Evolutionary conservation across 768 basidiomycete genomes (phyloP), one percentile per base, ranked within the genome.

Genomic region (Paxillus rubicundulus): DNA sequence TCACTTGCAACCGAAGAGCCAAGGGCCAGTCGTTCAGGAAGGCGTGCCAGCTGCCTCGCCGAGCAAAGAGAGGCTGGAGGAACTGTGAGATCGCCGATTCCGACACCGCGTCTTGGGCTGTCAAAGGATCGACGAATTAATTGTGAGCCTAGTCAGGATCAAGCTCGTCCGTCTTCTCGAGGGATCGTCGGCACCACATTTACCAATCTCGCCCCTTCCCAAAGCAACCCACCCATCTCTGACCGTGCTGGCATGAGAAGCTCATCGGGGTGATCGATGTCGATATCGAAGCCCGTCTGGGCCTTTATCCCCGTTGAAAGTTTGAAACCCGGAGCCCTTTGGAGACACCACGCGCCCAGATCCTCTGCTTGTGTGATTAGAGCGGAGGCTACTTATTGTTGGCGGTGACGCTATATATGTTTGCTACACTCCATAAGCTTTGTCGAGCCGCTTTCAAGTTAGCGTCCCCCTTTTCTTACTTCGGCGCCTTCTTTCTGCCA

Each of bases 181-280:
- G 30, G 38, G 12, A 33, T 39, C 38, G 47, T 30, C 47, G 32
- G 27, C 24, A 40, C 34, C 16, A 49, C 28, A 54, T 44, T 37
- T 34, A 53, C 18, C 38, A 48, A 61, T 56, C 61, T 40, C 56
- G 53, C 54, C 39, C 37, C 27, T 59, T 56, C 48, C 59, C 44
- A 64, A 64, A 56, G 45, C 49, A 49, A 64, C 47, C 50, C 37
- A 52, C 24, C 24, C 30, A 30, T 43, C 56, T 56, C 52, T 61
- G 52, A 17, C 20, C 40, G 17, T 44, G 58, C 30, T 61, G 54
- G 53, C 63, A 57, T 27, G 14, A 41, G 54, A 61, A 54, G 52
- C 32, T 20, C 37, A 58, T 66, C 53, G 56, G 27, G 8, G 17
- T 40, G 65, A 65, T 64, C 64, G 64, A 61, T 58, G 40, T 55